Percentiles rank a stretch among this genome's conserved stretches.
These are phyloP conservation scores for Besnoitia besnoiti DNA, from an alignment of 169 alveolate genomes.

Conservation along the genomic window DNA sequence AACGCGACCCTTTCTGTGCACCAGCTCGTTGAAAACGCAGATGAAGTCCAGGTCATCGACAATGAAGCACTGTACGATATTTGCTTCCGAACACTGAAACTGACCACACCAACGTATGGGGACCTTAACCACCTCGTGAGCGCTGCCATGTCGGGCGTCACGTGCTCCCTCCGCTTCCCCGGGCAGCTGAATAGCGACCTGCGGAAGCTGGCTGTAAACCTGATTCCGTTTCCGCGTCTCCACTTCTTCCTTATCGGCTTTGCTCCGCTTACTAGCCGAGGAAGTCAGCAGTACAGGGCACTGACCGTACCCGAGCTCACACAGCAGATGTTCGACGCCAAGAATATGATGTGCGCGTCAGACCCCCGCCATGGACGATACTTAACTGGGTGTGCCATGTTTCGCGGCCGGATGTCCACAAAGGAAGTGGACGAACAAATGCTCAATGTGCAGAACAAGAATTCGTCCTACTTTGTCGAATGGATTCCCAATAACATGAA, in stretches of 20 bases:
- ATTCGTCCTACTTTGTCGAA: conserved; percentile 97
- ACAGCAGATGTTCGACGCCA: conserved; percentile 98
- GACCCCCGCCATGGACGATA: conserved; percentile 99
- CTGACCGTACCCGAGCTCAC: conserved; percentile 98
- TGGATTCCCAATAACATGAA: conserved; percentile 98
- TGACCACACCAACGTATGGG: conserved; percentile 91
- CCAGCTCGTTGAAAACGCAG: conserved; percentile 97
- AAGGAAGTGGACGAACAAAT: conserved; percentile 99
- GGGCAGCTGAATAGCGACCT: conserved; percentile 96
- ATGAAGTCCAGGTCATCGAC: conserved; percentile 97
- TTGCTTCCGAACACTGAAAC: conserved; percentile 98
- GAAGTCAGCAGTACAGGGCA: conserved; percentile 98
- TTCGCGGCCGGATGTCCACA: conserved; percentile 98
- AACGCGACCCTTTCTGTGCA: conserved; percentile 98
- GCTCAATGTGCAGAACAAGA: conserved; percentile 97
- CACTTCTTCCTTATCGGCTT: conserved; percentile 98
- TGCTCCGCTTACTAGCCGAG: conserved; percentile 98
- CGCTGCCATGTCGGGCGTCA: conserved; percentile 98
- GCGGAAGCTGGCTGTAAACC: conserved; percentile 96
- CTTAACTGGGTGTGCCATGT: conserved; percentile 97
- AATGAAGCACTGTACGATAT: conserved; percentile 99
- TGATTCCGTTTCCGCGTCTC: conserved; percentile 98
- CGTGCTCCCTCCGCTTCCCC: conserved; percentile 97
- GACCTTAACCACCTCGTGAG: conserved; percentile 97
- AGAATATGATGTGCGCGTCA: conserved; percentile 99